These are phyloP conservation scores for Coniochaeta pulveracea DNA, from an alignment of 2,329 filamentous ascomycete genomes.

Conservation along the genomic window DNA sequence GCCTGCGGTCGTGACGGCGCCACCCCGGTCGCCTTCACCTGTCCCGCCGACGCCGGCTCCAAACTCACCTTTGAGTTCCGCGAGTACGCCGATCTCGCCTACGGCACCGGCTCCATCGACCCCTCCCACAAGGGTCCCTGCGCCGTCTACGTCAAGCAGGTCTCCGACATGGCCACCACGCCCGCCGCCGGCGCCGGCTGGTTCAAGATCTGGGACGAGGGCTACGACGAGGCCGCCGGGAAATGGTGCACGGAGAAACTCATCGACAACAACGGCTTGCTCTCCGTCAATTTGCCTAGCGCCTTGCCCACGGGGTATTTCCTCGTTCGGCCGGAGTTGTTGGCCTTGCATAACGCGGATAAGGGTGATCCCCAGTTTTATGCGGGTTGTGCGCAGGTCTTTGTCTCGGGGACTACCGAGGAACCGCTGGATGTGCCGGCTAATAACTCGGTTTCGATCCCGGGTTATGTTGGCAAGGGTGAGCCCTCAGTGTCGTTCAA, in stretches of 20 bases:
- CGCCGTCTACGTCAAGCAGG: constrained; percentile 62
- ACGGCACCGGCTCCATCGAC: constrained; percentile 45
- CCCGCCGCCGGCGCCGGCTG: constrained; percentile 53
- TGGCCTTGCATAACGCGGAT: constrained; percentile 55
- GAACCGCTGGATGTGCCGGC: constrained; percentile 33
- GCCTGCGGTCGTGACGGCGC: constrained; percentile 47
- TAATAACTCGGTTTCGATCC: constrained; percentile 47
- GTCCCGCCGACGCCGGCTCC: constrained; percentile 36
- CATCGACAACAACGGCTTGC: constrained; percentile 49
- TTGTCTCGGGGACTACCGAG: constrained; percentile 32
- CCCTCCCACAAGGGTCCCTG: constrained; percentile 56
- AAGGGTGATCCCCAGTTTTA: constrained; percentile 60
- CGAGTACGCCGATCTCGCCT: constrained; percentile 43
- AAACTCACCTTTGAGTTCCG: constrained; percentile 58
- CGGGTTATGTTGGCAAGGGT: constrained; percentile 46
- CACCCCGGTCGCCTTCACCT: constrained; percentile 33
- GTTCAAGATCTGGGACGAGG: constrained; percentile 68
- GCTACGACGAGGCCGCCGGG: constrained; percentile 41
- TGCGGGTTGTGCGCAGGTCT: constrained; percentile 60
- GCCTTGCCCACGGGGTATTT: constrained; percentile 56
- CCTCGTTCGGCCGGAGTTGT: constrained; percentile 58
- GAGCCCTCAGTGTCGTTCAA: constrained; percentile 51
- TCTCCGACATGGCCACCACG: constrained; percentile 40
- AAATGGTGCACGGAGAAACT: constrained; percentile 64
- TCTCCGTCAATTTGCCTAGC: constrained; percentile 50